phyloP scores from a whole-genome alignment of 2,329 filamentous ascomycete species.

The Aspergillus vadensis region DNA sequence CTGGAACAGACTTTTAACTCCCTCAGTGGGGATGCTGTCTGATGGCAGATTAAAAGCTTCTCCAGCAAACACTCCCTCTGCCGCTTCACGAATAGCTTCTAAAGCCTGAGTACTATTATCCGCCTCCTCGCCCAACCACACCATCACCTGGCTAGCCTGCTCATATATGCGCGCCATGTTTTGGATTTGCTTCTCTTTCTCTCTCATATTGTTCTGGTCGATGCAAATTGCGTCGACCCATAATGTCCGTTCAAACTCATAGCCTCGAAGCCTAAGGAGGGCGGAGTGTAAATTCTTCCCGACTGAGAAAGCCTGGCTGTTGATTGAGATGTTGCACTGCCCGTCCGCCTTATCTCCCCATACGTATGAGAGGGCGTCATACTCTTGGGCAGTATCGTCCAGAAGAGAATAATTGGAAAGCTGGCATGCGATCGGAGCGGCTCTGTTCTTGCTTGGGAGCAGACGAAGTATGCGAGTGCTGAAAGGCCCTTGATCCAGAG shows the following conservation, averaged over 20 bases:
- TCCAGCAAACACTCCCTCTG: neutral
- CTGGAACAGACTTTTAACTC: neutral
- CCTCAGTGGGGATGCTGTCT: neutral
- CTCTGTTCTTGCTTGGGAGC: neutral
- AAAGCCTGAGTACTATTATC: neutral
- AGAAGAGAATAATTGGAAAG: neutral
- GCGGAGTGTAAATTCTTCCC: neutral
- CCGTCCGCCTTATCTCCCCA: neutral
- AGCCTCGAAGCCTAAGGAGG: neutral
- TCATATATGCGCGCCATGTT: neutral
- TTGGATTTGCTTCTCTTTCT: neutral
- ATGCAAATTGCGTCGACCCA: neutral
- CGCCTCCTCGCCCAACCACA: neutral
- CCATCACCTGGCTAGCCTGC: neutral
- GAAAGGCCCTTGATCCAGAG: no score
- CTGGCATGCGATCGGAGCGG: neutral
- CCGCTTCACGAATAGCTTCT: neutral
- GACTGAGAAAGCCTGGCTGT: neutral
- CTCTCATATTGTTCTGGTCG: neutral
- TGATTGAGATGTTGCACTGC: neutral
- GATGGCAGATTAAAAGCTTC: neutral
- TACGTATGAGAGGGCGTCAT: neutral
- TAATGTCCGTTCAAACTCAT: neutral
- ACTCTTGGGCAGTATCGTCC: neutral
- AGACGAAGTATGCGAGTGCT: neutral